Base-by-base conservation (phyloP, 75 land plant genomes). In the Pseudotsuga menziesii region DNA sequence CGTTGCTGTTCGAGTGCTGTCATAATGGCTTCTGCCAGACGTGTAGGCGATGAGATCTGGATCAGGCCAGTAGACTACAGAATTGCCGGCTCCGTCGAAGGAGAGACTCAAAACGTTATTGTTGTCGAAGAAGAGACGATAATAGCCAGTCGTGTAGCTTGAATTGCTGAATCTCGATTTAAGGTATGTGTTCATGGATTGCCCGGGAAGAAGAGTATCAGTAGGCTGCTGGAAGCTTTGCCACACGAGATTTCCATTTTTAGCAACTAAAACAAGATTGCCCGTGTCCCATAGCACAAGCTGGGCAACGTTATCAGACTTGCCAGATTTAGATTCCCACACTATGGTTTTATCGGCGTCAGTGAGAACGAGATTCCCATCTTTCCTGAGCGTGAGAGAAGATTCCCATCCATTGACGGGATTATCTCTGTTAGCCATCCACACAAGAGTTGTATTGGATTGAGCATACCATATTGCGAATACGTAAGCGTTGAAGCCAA, bases 381-480 rank as follows among this genome's bases (percentile, higher is more conserved):
- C 82, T 15, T 48, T 14, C 13, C 70, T 60, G 12, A 89, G 70
- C 2, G 84, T 29, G 2, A 89, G 8, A 25, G 16, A 74, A 27
- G 89, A 88, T 35, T 72, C 81, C 17, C 14, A 14, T 32, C 89
- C 83, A 32, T 84, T 84, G 36, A 85, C 90, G 0, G 87, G 90
- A 0, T 3, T 54, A 61, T 85, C 87, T 4, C 90, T 57, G 32
- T 29, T 29, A 29, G 32, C 32, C 32, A 29, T 29, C 32, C 32
- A 29, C 1, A 29, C 32, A 29, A 29, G 32, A 29, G 32, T 29
- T 29, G 32, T 72, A 48, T 84, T 62, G 19, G 23, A 17, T 19
- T 81, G 70, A 2, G 82, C 63, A 82, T 77, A 84, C 89, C 89
- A 88, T 22, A 88, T 80, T 17, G 89, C 56, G 63, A 82, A 84